Conservation (phyloP, 441 rosid genomes). For the Isatis lusitanica region DNA sequence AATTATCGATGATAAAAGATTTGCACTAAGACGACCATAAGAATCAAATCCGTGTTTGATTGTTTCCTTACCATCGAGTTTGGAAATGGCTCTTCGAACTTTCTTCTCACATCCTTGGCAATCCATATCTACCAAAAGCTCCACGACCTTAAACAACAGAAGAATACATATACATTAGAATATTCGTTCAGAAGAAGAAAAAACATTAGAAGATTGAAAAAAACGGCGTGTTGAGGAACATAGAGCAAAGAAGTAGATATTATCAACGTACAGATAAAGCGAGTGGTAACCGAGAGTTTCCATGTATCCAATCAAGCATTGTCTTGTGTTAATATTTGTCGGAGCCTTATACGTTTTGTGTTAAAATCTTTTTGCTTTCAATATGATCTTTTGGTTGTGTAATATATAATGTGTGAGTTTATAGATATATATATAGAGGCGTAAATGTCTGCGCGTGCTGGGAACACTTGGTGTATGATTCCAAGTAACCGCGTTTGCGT, state of each 20-base stretch:
- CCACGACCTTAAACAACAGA: slow-evolving; percentile 52
- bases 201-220: not conserved
- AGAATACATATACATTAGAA: not conserved
- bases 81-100: slow-evolving; percentile 68
- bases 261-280: slow-evolving; percentile 62
- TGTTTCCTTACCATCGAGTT: slow-evolving; percentile 55
- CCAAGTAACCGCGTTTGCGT: slow-evolving; percentile 45
- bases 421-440: slow-evolving; percentile 12
- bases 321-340: not conserved
- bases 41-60: not conserved
- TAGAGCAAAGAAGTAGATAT: not conserved
- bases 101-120: slow-evolving; percentile 82
- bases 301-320: slow-evolving; percentile 59
- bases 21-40: not conserved
- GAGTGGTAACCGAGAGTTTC: slow-evolving; percentile 49
- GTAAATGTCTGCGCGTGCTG: slow-evolving; percentile 30
- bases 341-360: slow-evolving; percentile 14
- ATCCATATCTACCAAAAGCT: slow-evolving; percentile 85
- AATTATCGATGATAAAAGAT: not conserved
- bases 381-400: slow-evolving; percentile 14
- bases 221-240: not conserved
- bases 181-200: not conserved
- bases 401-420: not conserved
- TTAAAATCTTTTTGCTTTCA: slow-evolving; percentile 11
- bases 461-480: slow-evolving; percentile 31